Evolutionary conservation across 2,329 filamentous ascomycete species (phyloP).

Genomic region (Penicillium sp.): DNA sequence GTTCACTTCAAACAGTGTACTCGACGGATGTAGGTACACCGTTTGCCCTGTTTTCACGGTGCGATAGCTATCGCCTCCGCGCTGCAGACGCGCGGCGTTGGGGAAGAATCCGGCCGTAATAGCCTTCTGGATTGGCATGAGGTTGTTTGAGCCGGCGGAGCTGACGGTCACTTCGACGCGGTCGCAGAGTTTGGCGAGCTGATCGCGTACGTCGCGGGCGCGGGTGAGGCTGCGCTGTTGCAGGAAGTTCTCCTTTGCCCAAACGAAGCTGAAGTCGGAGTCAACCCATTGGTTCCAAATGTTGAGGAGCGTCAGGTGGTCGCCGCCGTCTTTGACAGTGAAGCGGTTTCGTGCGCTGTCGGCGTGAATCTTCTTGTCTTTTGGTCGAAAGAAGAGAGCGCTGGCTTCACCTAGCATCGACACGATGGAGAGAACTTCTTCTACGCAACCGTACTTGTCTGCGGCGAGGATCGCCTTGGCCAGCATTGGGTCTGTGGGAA

Average conservation of each 20-base stretch:
- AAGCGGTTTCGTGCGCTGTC: conserved; percentile 89
- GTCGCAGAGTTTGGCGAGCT: conserved; percentile 89
- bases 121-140: conserved; percentile 81
- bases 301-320: conserved; percentile 86
- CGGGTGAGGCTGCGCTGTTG: conserved; percentile 89
- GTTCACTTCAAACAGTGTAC: conserved; percentile 76
- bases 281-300: conserved; percentile 97
- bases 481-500: conserved; percentile 90
- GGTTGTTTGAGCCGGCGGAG: conserved; percentile 71
- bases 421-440: conserved; percentile 91
- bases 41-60: conserved; percentile 89
- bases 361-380: conserved; percentile 96
- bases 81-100: conserved; percentile 83
- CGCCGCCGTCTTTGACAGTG: conserved; percentile 87
- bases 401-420: conserved; percentile 90
- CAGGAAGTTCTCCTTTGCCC: conserved; percentile 90
- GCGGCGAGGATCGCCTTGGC: conserved; percentile 87
- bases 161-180: conserved; percentile 79
- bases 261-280: conserved; percentile 83
- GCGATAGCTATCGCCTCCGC: conserved; percentile 84
- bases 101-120: conserved; percentile 93
- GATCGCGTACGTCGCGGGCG: conserved; percentile 88
- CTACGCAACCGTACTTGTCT: conserved; percentile 88
- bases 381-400: conserved; percentile 89
- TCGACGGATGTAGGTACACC: conserved; percentile 90